These are phyloP conservation scores for Leccinum subtestaceum DNA, from an alignment of 768 basidiomycete species.

Conservation along the genomic window DNA sequence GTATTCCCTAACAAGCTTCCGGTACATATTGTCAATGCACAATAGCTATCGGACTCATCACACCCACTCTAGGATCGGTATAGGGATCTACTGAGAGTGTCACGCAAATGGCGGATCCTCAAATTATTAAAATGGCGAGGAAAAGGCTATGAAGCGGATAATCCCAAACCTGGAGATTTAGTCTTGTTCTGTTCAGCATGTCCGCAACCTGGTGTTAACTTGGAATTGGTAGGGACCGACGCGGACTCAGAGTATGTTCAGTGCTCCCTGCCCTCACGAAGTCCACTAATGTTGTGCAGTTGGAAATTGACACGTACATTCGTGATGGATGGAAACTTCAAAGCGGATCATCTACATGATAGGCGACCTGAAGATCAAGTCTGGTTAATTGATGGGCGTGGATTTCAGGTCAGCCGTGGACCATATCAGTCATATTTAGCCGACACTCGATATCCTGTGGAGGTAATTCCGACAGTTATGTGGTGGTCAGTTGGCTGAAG, in stretches of 20 bases:
- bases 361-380: not conserved
- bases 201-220: constrained; percentile 21
- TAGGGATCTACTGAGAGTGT: too few relatives aligned
- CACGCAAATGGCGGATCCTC: too few relatives aligned
- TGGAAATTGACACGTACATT: not conserved
- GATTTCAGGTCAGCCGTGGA: not conserved
- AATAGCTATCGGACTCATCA: too few relatives aligned
- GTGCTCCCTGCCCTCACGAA: not conserved
- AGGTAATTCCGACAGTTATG: not conserved
- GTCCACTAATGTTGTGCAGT: not conserved
- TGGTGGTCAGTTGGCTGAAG: not conserved
- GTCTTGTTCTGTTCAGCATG: constrained; percentile 26
- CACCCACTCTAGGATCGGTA: too few relatives aligned
- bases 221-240: not conserved
- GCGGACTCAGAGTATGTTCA: not conserved
- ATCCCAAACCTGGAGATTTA: not conserved
- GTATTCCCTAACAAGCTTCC: too few relatives aligned
- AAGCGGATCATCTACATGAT: constrained; percentile 13
- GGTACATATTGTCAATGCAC: too few relatives aligned
- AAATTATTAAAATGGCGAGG: too few relatives aligned
- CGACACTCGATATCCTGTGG: not conserved
- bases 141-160: too few relatives aligned
- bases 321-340: constrained; percentile 16
- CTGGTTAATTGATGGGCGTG: constrained; percentile 1
- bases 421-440: not conserved